Evolutionary conservation across 192 early-diverging fungal species (phyloP), one percentile per base, ranked within the genome.

Genomic region (Backusella tuberculispora): DNA sequence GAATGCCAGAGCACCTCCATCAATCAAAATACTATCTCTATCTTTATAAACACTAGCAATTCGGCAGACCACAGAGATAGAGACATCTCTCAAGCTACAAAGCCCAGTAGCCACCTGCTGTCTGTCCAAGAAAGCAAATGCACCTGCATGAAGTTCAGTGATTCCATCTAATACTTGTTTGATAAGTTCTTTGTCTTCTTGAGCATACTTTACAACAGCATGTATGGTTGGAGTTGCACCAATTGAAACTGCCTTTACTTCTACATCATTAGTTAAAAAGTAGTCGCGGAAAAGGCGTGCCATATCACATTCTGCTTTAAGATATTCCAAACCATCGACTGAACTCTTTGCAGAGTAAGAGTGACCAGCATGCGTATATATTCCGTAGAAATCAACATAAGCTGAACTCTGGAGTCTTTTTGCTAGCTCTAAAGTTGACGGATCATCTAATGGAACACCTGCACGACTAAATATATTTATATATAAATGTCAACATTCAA

Each of bases 351-450:
- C 70, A 40, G 75, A 66, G 50, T 81, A 81, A 14, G 75, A 77
- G 17, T 81, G 80, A 15, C 80, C 80, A 19, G 75, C 72, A 37
- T 81, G 80, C 10, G 80, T 77, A 19, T 81, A 81, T 24, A 81
- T 64, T 66, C 80, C 80, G 21, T 47, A 53, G 8, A 81, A n/a
- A 17, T 69, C 38, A 15, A 77, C 21, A 63, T 73, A 60, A 5
- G 66, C 45, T 12, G 75, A 81, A 19, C 47, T 19, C 6, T 37
- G 43, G 19, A 81, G 40, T 46, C 80, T 76, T n/a, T 63, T 66
- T 9, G 80, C 80, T 13, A 81, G 45, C 8, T 68, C 56, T 41
- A 81, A 37, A 14, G 75, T 69, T 17, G 29, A 26, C 24, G 66
- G 29, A 24, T 76, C 50, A 24, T 73, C 44, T 17, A 77, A 68